Evolutionary conservation across 805 yeast species (phyloP).

Genomic region (Candida parachauliodes): DNA sequence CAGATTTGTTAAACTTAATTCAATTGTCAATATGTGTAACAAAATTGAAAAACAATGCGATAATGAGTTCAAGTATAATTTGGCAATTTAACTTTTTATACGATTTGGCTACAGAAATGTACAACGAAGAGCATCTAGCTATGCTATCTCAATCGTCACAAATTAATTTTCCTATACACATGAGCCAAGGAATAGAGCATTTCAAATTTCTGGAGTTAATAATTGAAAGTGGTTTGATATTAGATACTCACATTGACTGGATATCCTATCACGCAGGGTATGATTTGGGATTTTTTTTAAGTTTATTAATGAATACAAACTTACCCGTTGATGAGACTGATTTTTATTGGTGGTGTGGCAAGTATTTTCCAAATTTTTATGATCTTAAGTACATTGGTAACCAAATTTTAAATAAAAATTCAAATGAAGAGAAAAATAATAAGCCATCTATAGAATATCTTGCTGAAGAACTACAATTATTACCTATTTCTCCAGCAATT

Average conservation of each 20-base stretch:
- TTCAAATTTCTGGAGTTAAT: constrained; percentile 79
- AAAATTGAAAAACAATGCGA: constrained; percentile 32
- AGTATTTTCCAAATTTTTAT: constrained; percentile 76
- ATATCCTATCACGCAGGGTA: constrained; percentile 90
- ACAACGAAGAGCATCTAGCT: constrained; percentile 78
- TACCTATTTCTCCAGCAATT: constrained; percentile 55
- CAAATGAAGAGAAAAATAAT: constrained; percentile 13
- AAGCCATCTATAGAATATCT: constrained; percentile 56
- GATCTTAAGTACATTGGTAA: constrained; percentile 65
- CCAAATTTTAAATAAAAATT: constrained; percentile 27
- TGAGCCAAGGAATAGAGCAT: constrained; percentile 72
- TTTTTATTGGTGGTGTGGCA: constrained; percentile 64
- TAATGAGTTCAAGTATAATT: constrained; percentile 69
- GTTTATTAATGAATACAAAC: constrained; percentile 66
- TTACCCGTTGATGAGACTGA: constrained; percentile 82
- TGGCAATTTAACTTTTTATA: constrained; percentile 96
- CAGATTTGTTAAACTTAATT: constrained; percentile 79
- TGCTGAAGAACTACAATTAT: constrained; percentile 63
- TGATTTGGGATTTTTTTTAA: constrained; percentile 85
- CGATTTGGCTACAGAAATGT: constrained; percentile 77
- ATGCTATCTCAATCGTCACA: constrained; percentile 74
- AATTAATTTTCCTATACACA: constrained; percentile 72
- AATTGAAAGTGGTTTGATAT: constrained; percentile 79
- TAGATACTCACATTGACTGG: constrained; percentile 69
- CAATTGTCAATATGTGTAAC: constrained; percentile 56